Percentiles rank a stretch among this genome's conserved stretches.
These are phyloP conservation scores for Talaromyces nanjingensis DNA, from an alignment of 495 filamentous ascomycete genomes.

Conservation along the genomic window DNA sequence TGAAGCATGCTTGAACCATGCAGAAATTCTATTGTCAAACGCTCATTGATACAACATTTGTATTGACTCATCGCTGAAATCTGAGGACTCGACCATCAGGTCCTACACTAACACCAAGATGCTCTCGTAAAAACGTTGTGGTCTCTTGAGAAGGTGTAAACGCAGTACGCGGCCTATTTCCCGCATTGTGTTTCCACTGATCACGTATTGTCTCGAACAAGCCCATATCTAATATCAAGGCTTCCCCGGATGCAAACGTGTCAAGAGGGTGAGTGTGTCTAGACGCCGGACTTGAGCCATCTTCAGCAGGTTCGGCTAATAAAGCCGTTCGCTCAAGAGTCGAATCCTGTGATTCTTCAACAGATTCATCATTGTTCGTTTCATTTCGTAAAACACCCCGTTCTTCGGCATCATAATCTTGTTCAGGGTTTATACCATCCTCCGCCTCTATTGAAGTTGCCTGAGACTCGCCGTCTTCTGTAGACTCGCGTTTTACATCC, in stretches of 20 bases:
- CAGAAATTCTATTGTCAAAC: background rate
- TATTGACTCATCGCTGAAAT: constrained; percentile 17
- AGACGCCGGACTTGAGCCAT: constrained; percentile 18
- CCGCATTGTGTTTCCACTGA: constrained; percentile 45
- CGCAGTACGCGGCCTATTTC: constrained; percentile 17
- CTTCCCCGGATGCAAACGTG: constrained; percentile 59
- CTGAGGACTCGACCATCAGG: constrained; percentile 33
- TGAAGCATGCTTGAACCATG: background rate
- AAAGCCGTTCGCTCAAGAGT: constrained; percentile 32
- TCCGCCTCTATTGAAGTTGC: constrained; percentile 15
- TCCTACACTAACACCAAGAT: constrained; percentile 36
- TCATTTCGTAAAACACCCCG: constrained; percentile 56
- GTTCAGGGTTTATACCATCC: constrained; percentile 20
- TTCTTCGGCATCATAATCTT: constrained; percentile 79
- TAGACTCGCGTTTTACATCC: constrained; percentile 5
- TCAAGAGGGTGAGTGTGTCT: constrained; percentile 46
- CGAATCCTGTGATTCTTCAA: constrained; percentile 38
- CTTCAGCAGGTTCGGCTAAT: constrained; percentile 35
- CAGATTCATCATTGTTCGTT: constrained; percentile 20
- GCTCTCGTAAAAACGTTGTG: constrained; percentile 35
- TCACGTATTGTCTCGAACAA: constrained; percentile 58
- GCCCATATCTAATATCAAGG: constrained; percentile 61
- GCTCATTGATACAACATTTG: background rate
- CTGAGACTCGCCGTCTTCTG: constrained; percentile 13
- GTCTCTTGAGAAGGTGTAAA: constrained; percentile 32